Base-by-base conservation (phyloP, 306 rosid genomes). In the Malus fusca region DNA sequence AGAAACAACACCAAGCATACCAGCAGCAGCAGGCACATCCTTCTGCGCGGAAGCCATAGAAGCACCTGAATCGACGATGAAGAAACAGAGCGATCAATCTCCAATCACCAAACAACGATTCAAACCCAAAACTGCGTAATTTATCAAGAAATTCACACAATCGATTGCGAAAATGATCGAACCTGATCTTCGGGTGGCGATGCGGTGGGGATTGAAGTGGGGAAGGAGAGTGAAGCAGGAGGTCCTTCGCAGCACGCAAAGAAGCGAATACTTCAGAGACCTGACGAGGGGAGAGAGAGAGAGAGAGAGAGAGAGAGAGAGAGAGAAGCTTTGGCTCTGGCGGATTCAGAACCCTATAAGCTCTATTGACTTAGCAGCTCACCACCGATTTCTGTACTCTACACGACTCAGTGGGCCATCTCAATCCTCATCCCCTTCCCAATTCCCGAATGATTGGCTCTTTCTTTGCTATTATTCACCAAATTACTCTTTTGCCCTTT, bases 11-110 rank as follows among this genome's bases (percentile, higher is more conserved):
- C 69, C 37, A 48, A 4, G 69, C 87, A 33, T 85, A 90, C 93
- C 97, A 83, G 90, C 82, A 31, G 88, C 97, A 82, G 89, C 84
- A 37, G 90, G 89, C 55, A 63, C 64, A 84, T 92, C 93, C 87
- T 87, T 92, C 63, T 46, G 78, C 71, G 85, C 73, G 73, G 97
- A 90, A 78, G 93, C 96, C 97, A 91, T 92, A 61, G 63, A 46
- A 81, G 80, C 23, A 60, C 73, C 93, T 91, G 83, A 77, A 79
- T 75, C 65, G 66, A 76, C 63, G 68, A 75, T 77, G 52, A 55
- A 31, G 59, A 53, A 58, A 52, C 67, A 75, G 66, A 77, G 11
- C 31, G 66, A 68, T 17, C 44, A 53, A 48, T 48, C 35, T 3
- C 43, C 13, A 19, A 69, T 58, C 64, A 33, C 2, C 14, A 30